Base-by-base conservation (phyloP, 2,329 filamentous ascomycete species). In the Fusarium palustre region DNA sequence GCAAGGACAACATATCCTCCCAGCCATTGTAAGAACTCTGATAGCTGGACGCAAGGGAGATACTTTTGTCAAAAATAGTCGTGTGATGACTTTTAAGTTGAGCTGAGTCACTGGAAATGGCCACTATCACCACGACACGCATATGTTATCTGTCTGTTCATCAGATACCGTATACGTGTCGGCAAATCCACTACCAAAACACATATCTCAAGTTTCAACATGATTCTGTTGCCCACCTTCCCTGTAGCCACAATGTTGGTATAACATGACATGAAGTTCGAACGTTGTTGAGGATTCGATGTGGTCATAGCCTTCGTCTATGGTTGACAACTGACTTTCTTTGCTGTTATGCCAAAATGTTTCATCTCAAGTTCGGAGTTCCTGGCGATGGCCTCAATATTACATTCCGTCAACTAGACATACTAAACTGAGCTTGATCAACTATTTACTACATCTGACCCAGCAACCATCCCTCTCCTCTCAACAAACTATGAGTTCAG, bases 331-430 rank as follows among this genome's bases (percentile, higher is more conserved):
- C n/a, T 36, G 36, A 15, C n/a, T 41, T 30, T 55, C 31, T 53
- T 56, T 54, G 36, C 36, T 61, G 57, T 58, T 31, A 30, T 58
- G 34, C 33, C 43, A 33, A 59, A 25, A 55, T 69, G 66, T 69
- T 63, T 69, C 62, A 59, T 43, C n/a, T 49, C 16, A 28, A 18
- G 28, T 42, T n/a, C 31, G 25, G 15, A 8, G 20, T 20, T 56
- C 34, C 15, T 24, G 36, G 42, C 25, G 56, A 53, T 59, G 38
- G 42, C 59, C 33, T 52, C 43, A 48, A 34, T 45, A 41, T 55
- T 42, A 31, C 66, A 69, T 69, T 67, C 66, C 66, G 43, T 53
- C 28, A 41, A 30, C n/a, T 30, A 33, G 28, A 45, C 53, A 49
- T 36, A 45, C 12, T 25, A 25, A 16, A 18, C 25, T n/a, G 3